Percentiles rank a stretch among this genome's conserved stretches.
These are phyloP conservation scores for Forsythia suspensa DNA, from an alignment of 257 asterid genomes.

Conservation along the genomic window DNA sequence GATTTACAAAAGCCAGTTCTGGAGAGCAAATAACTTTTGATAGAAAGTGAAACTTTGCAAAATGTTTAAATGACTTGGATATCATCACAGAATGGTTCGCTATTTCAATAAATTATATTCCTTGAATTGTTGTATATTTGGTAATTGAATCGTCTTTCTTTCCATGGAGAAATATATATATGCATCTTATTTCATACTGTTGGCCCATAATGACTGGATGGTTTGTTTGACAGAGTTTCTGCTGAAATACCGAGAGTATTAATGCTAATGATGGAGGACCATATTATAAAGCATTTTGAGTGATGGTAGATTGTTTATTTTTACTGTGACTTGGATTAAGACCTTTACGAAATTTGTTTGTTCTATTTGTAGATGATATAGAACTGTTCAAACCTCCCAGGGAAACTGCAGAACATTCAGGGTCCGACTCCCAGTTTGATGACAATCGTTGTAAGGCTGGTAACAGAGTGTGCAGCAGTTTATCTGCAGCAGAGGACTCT, in stretches of 20 bases:
- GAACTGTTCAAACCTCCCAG: slow-evolving; percentile 21
- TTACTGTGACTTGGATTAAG: not conserved
- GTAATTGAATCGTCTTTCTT: not conserved
- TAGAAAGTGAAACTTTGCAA: not conserved
- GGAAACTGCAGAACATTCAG: slow-evolving; percentile 30
- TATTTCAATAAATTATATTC: not conserved
- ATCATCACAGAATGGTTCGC: not conserved
- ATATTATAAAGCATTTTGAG: not conserved
- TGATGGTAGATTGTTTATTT: not conserved
- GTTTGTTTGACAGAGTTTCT: not conserved
- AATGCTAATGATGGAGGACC: not conserved
- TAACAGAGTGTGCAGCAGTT: slow-evolving; percentile 59
- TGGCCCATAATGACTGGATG: not conserved
- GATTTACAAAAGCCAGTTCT: not conserved
- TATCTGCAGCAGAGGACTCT: slow-evolving; percentile 35
- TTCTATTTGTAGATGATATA: slow-evolving; percentile 26
- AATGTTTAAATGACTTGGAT: not conserved
- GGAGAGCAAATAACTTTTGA: not conserved
- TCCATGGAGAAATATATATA: not conserved
- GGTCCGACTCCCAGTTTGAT: slow-evolving; percentile 25
- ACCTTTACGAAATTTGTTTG: not conserved
- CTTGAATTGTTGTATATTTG: not conserved
- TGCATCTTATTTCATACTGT: not conserved
- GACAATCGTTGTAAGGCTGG: slow-evolving; percentile 60
- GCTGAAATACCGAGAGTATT: not conserved